Evolutionary conservation across 805 yeast genomes (phyloP).

Genomic region (Hanseniaspora nectarophila): DNA sequence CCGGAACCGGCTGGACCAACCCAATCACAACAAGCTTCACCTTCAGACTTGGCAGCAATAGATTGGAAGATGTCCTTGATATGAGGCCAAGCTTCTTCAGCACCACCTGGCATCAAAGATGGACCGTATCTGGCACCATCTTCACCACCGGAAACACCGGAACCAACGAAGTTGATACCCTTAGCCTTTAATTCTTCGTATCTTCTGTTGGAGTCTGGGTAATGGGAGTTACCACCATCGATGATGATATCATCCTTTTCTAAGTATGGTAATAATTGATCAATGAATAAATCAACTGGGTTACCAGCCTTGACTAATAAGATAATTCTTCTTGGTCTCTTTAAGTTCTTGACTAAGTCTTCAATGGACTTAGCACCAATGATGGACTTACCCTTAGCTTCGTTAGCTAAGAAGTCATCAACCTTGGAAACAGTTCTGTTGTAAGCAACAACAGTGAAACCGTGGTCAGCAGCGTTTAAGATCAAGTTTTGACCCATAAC

Average conservation of each 20-base stretch:
- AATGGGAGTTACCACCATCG: slow-evolving; percentile 99
- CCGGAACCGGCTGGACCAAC: slow-evolving; percentile 99
- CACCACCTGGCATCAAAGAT: slow-evolving; percentile 99
- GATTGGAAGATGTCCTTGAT: slow-evolving; percentile 93
- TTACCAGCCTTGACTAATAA: slow-evolving; percentile 91
- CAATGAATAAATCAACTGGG: slow-evolving; percentile 86
- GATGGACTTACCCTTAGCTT: slow-evolving; percentile 95
- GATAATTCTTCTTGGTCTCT: slow-evolving; percentile 94
- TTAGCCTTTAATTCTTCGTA: slow-evolving; percentile 73
- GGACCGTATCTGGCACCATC: slow-evolving; percentile 99
- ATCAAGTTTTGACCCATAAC: slow-evolving; percentile 99
- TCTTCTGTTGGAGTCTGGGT: slow-evolving; percentile 97
- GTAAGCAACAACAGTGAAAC: slow-evolving; percentile 94
- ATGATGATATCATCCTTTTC: slow-evolving; percentile 96
- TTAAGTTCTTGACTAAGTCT: slow-evolving; percentile 77
- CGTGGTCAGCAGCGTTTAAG: slow-evolving; percentile 96
- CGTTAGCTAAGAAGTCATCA: slow-evolving; percentile 82
- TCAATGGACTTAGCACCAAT: slow-evolving; percentile 88
- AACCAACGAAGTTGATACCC: slow-evolving; percentile 89
- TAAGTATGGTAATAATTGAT: slow-evolving; percentile 76
- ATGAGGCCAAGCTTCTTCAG: slow-evolving; percentile 96
- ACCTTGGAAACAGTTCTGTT: slow-evolving; percentile 96
- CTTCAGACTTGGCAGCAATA: slow-evolving; percentile 90
- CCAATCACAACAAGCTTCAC: slow-evolving; percentile 99
- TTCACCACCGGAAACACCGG: slow-evolving; percentile 99